A percentile compares a stretch with the other conserved stretches of the same genome.
Conservation (phyloP, 148 eudicot species). For the Rhododendron simsii region DNA sequence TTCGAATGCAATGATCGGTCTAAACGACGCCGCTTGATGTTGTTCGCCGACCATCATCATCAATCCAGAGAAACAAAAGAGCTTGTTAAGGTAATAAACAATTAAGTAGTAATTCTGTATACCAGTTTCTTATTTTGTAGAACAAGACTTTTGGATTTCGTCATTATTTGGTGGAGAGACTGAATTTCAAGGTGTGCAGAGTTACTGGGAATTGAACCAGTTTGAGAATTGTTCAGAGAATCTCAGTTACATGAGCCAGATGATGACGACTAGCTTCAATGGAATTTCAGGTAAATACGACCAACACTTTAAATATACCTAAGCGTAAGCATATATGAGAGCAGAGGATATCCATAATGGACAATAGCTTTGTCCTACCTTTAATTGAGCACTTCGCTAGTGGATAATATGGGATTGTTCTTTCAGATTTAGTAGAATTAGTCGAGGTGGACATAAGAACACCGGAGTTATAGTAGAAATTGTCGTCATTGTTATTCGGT, state of each 20-base stretch:
- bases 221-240: slow-evolving; percentile 15
- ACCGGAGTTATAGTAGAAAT: neutral
- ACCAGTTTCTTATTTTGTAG: neutral
- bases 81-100: slow-evolving; percentile 2
- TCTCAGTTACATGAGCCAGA: slow-evolving; percentile 19
- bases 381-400: no score
- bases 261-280: neutral
- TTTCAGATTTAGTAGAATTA: no score
- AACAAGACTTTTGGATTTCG: neutral
- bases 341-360: no score
- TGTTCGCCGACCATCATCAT: slow-evolving; percentile 14
- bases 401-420: no score
- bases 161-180: neutral
- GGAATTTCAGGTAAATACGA: slow-evolving; percentile 10
- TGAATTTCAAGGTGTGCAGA: slow-evolving; percentile 14
- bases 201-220: slow-evolving; percentile 14
- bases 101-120: neutral
- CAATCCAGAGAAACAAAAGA: slow-evolving; percentile 9
- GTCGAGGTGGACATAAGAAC: no score
- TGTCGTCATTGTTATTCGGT: no score
- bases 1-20: slow-evolving; percentile 46
- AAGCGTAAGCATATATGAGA: no score
- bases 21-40: slow-evolving; percentile 48
- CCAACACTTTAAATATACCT: no score
- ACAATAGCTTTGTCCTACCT: no score